Base-by-base conservation (phyloP, 225 moss, liverwort and hornwort species). In the Pseudoscleropodium purum region DNA sequence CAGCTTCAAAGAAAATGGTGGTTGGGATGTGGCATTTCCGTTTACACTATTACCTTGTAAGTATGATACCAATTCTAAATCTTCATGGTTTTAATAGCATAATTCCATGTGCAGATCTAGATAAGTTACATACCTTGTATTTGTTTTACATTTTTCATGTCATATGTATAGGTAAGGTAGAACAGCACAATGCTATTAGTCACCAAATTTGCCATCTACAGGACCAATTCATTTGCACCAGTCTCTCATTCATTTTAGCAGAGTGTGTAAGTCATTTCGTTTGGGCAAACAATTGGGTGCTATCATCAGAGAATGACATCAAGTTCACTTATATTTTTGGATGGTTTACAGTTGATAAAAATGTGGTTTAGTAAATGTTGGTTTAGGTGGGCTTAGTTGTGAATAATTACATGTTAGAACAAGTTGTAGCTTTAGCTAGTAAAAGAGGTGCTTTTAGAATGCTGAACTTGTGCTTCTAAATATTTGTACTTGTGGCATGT, bases 181-280 rank as follows among this genome's bases (percentile, higher is more conserved):
- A 75, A 7, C 11, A 47, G 0, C 2, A 1, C 45, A 27, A 29
- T 16, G 17, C 0, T 3, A 1, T 16, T 1, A 43, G 5, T 43
- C 29, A 29, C 10, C 6, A 15, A 75, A 15, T 30, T 6, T 1
- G 4, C 20, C 37, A 68, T 21, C 6, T 67, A 11, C 1, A 36
- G 0, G 34, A 18, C 5, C 34, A 18, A 18, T 9, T 9, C 10
- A 66, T 37, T 20, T 11, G 19, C 0, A 10, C 4, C 5, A 11
- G 6, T 67, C 11, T 37, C 11, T 20, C 20, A 67, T 5, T 2
- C 67, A 67, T 37, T 37, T 37, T 3, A 0, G 1, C 0, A 37
- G 0, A 67, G 20, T 37, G 6, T 36, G 1, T 37, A 67, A 67
- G 11, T 37, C 37, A 67, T 67, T 67, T 37, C 5, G 2, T 66